These are phyloP conservation scores for Emericellopsis atlantica DNA, from an alignment of 2,329 filamentous ascomycete genomes.

Conservation along the genomic window DNA sequence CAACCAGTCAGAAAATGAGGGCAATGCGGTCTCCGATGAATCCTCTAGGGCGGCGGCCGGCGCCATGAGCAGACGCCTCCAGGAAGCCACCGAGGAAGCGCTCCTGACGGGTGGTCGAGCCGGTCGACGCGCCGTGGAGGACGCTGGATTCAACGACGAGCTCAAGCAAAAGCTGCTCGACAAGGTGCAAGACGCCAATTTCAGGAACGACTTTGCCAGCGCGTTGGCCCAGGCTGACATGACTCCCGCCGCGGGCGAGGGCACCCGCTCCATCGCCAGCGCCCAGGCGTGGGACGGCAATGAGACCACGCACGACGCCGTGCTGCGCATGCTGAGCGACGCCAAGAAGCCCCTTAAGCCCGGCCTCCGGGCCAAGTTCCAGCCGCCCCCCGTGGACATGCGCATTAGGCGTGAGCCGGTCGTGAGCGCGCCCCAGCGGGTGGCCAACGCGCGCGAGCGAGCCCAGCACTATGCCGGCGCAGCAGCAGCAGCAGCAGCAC, in stretches of 20 bases:
- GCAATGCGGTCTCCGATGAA: not conserved
- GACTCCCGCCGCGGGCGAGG: conserved; percentile 48
- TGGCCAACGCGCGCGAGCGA: conserved; percentile 42
- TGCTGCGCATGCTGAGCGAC: conserved; percentile 76
- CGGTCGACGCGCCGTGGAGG: conserved; percentile 45
- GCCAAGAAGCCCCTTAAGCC: conserved; percentile 56
- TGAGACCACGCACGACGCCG: conserved; percentile 62
- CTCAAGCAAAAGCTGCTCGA: conserved; percentile 44
- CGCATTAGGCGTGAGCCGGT: conserved; percentile 27
- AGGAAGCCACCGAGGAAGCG: conserved; percentile 51
- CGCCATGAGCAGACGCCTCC: conserved; percentile 42
- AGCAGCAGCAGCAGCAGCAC: not conserved
- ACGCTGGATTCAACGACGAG: conserved; percentile 52
- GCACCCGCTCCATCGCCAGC: conserved; percentile 49
- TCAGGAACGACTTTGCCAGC: conserved; percentile 34
- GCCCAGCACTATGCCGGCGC: conserved; percentile 30
- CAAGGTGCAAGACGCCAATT: conserved; percentile 42
- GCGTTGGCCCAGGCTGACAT: conserved; percentile 36
- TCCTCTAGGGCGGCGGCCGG: conserved; percentile 14
- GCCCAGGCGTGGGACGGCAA: conserved; percentile 66
- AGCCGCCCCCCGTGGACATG: conserved; percentile 38
- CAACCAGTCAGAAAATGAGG: not conserved
- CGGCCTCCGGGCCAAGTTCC: conserved; percentile 30
- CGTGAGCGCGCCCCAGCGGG: conserved; percentile 30
- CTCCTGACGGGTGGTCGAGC: conserved; percentile 45